A percentile compares a stretch with the other conserved stretches of the same genome.
These are phyloP conservation scores for Suillus alpinus DNA, from an alignment of 768 basidiomycete genomes.

Conservation along the genomic window DNA sequence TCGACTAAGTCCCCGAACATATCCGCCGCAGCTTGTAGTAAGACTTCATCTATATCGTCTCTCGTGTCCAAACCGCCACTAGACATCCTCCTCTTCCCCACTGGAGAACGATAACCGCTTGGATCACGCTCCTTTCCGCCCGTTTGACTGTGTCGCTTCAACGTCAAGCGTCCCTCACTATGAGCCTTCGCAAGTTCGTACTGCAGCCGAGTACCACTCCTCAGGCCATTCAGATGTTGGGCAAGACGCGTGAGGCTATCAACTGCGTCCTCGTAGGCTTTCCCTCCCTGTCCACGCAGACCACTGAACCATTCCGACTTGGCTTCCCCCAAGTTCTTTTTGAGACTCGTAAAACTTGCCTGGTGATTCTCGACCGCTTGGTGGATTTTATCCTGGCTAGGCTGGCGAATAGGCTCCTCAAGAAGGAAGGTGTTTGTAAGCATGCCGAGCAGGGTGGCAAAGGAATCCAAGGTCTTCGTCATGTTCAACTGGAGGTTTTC, in stretches of 20 bases:
- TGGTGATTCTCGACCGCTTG: constrained; percentile 84
- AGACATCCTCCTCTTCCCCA: constrained; percentile 20
- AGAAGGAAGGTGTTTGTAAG: constrained; percentile 85
- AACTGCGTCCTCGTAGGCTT: constrained; percentile 83
- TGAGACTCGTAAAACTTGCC: constrained; percentile 84
- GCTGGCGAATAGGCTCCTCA: constrained; percentile 58
- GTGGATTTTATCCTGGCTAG: constrained; percentile 63
- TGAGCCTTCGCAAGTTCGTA: constrained; percentile 73
- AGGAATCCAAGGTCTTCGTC: constrained; percentile 82
- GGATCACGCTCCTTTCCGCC: constrained; percentile 15
- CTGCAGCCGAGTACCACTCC: constrained; percentile 82
- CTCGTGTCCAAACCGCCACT: constrained; percentile 35
- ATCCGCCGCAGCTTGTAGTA: constrained; percentile 53
- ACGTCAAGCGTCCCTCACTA: constrained; percentile 40
- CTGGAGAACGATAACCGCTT: constrained; percentile 5
- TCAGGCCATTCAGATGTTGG: constrained; percentile 88
- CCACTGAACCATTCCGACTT: constrained; percentile 71
- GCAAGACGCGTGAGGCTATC: constrained; percentile 85
- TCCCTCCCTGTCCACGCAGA: constrained; percentile 21
- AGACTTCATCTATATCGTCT: constrained; percentile 40
- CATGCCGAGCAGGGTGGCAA: constrained; percentile 79
- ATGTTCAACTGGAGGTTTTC: constrained; percentile 80
- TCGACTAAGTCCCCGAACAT: constrained; percentile 80
- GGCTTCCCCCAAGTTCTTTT: constrained; percentile 83
- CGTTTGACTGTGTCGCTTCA: constrained; percentile 22